These are phyloP conservation scores for Pseudocercospora cruenta DNA, from an alignment of 2,329 filamentous ascomycete genomes.

Conservation along the genomic window DNA sequence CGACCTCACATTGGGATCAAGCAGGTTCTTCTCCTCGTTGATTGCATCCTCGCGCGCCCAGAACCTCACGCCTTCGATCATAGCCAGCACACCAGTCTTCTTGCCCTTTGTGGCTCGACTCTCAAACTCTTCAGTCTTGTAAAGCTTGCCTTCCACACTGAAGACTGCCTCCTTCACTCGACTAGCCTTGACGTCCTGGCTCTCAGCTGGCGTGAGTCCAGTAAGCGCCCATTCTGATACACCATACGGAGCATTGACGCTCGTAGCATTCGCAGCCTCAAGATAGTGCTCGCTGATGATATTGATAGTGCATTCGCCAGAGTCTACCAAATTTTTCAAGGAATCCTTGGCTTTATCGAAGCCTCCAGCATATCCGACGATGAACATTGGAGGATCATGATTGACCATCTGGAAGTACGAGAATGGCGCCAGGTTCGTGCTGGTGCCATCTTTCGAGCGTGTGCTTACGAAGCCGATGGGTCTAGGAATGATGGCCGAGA, in stretches of 20 bases:
- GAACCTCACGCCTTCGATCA: slow-evolving; percentile 83
- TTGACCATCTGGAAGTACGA: slow-evolving; percentile 82
- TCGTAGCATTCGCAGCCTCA: slow-evolving; percentile 84
- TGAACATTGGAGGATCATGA: slow-evolving; percentile 86
- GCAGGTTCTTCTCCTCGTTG: slow-evolving; percentile 71
- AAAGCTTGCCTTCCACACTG: slow-evolving; percentile 76
- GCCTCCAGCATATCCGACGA: slow-evolving; percentile 63
- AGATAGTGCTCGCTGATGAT: slow-evolving; percentile 82
- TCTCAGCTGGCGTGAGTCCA: slow-evolving; percentile 72
- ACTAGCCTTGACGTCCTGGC: slow-evolving; percentile 67
- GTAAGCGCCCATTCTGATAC: slow-evolving; percentile 77
- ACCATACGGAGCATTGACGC: slow-evolving; percentile 76
- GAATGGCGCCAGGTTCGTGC: slow-evolving; percentile 82
- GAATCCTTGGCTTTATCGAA: slow-evolving; percentile 73
- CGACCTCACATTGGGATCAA: slow-evolving; percentile 68
- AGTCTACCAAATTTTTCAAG: slow-evolving; percentile 71
- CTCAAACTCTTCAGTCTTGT: slow-evolving; percentile 76
- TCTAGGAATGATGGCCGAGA: slow-evolving; percentile 78
- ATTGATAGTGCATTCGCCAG: slow-evolving; percentile 76
- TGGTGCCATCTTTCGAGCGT: slow-evolving; percentile 62
- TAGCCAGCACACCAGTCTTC: slow-evolving; percentile 72
- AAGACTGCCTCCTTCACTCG: slow-evolving; percentile 83
- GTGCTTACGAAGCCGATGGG: slow-evolving; percentile 72
- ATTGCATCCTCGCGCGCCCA: slow-evolving; percentile 90
- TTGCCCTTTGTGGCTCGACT: slow-evolving; percentile 70